phyloP scores from a whole-genome alignment of 768 basidiomycete species.

The Leccinum rimulosum region DNA sequence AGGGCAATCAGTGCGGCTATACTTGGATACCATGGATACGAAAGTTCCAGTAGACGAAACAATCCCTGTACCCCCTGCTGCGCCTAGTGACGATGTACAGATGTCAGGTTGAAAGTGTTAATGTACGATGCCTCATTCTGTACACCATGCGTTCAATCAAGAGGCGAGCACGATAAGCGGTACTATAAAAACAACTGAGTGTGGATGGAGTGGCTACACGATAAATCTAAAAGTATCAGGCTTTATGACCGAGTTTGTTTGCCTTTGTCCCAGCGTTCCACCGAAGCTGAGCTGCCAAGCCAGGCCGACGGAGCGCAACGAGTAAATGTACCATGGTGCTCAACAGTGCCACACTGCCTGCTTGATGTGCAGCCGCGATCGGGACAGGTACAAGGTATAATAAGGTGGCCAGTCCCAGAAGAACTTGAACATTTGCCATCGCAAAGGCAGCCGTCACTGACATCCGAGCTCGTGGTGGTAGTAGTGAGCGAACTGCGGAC shows the following conservation, averaged over 20 bases:
- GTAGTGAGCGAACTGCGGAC: slow-evolving; percentile 39
- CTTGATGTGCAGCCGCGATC: slow-evolving; percentile 92
- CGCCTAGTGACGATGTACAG: slow-evolving; percentile 69
- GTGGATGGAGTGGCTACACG: slow-evolving; percentile 18
- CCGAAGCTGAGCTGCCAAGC: slow-evolving; percentile 62
- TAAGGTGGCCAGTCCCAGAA: slow-evolving; percentile 74
- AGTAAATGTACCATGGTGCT: slow-evolving; percentile 79
- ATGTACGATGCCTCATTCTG: slow-evolving; percentile 17
- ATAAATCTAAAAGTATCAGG: slow-evolving; percentile 10
- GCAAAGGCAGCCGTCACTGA: slow-evolving; percentile 62
- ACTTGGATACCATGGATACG: slow-evolving; percentile 74
- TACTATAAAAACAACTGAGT: slow-evolving; percentile 23
- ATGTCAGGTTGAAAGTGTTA: slow-evolving; percentile 62
- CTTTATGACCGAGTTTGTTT: slow-evolving; percentile 12
- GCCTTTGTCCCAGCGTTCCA: slow-evolving; percentile 34
- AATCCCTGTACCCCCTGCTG: slow-evolving; percentile 37
- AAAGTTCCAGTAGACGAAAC: slow-evolving; percentile 52
- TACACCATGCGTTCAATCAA: slow-evolving; percentile 9
- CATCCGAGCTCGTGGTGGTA: slow-evolving; percentile 62
- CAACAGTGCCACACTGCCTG: slow-evolving; percentile 86
- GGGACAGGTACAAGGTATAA: slow-evolving; percentile 92
- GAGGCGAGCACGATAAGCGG: background rate
- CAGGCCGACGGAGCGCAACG: slow-evolving; percentile 68
- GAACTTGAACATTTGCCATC: slow-evolving; percentile 82
- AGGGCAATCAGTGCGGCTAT: slow-evolving; percentile 69